These are phyloP conservation scores for Bipolaris zeicola DNA, from an alignment of 2,329 filamentous ascomycete species.

Conservation along the genomic window DNA sequence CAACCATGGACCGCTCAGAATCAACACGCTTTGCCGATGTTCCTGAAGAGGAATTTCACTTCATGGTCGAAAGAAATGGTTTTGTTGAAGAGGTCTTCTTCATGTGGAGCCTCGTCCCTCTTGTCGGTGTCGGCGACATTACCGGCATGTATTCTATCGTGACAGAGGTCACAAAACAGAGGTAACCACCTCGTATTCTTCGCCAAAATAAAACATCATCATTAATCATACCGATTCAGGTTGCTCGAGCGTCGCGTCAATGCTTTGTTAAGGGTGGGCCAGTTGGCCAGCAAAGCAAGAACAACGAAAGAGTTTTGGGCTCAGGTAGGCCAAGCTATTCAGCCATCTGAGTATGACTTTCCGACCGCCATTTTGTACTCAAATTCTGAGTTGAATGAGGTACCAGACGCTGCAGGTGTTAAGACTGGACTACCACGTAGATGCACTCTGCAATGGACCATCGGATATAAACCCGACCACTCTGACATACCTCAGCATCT, in stretches of 20 bases:
- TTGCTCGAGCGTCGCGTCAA: conserved; percentile 18
- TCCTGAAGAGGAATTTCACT: conserved; percentile 21
- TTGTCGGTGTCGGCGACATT: conserved; percentile 11
- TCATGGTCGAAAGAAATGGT: conserved; percentile 20
- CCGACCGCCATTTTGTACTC: conserved; percentile 18
- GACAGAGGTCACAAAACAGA: conserved; percentile 25
- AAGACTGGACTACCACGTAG: background rate
- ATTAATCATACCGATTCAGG: conserved; percentile 1
- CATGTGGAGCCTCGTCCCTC: conserved; percentile 18
- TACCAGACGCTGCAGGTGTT: background rate
- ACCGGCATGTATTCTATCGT: conserved; percentile 23
- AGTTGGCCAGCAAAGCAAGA: conserved; percentile 14
- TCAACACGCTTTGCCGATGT: conserved; percentile 12
- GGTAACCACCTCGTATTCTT: background rate
- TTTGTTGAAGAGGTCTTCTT: conserved; percentile 22
- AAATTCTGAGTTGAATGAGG: background rate
- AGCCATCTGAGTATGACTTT: conserved; percentile 19
- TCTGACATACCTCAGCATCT: conserved; percentile 9
- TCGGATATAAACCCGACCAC: conserved; percentile 12
- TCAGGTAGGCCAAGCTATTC: conserved; percentile 9
- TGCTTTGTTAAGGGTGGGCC: conserved; percentile 14
- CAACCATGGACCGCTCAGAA: conserved; percentile 12
- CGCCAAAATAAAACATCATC: background rate
- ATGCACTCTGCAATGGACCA: conserved; percentile 13
- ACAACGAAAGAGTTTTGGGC: conserved; percentile 16